Base-by-base conservation (phyloP, 2,329 filamentous ascomycete species). In the Diaporthe citriasiana region DNA sequence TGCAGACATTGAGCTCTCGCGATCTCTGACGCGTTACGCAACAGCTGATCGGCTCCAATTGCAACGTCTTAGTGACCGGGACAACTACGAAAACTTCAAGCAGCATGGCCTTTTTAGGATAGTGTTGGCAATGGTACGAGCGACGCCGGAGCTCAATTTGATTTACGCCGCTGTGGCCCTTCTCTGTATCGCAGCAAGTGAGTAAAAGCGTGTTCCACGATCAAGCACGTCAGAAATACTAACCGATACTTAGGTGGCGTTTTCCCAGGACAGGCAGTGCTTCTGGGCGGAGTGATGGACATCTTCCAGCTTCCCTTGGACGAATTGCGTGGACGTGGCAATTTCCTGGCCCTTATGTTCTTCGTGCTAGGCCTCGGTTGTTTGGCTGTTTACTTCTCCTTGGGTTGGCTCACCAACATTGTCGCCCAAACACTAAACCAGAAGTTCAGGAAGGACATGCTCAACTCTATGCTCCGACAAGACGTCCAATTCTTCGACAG, bases 401-500 rank as follows among this genome's bases (percentile, higher is more conserved):
- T 38, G 45, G 60, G 45, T 10, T 51, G 30, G 45, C 12, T 38
- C 12, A 66, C 30, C 8, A 66, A 51, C 15, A 27, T 51, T 13
- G 13, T 66, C 13, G 60, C 60, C 6, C 60, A 66, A 17, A 66
- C 60, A 25, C 10, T 50, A 22, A 66, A 65, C 27, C 59, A 65
- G 30, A 65, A 65, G 59, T 50, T 66, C 42, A 50, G 60, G 15
- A 66, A 50, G 42, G 35, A 50, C 19, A 66, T 66, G 42, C 17
- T 66, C 12, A 30, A 66, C 27, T 25, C 42, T 2, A 66, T 50
- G 60, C 60, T 50, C 2, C 60, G 60, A 17, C 60, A 66, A 38
- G 60, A 66, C 30, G 19, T 66, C 22, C 42, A 66, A 17, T 66
- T 66, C 12, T 66, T 66, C 30, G 60, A 66, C 60, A 50, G 60